Percentiles rank a stretch among this genome's conserved stretches.
Conservation (phyloP, 495 filamentous ascomycete species). For the Penicillium cinerascens region DNA sequence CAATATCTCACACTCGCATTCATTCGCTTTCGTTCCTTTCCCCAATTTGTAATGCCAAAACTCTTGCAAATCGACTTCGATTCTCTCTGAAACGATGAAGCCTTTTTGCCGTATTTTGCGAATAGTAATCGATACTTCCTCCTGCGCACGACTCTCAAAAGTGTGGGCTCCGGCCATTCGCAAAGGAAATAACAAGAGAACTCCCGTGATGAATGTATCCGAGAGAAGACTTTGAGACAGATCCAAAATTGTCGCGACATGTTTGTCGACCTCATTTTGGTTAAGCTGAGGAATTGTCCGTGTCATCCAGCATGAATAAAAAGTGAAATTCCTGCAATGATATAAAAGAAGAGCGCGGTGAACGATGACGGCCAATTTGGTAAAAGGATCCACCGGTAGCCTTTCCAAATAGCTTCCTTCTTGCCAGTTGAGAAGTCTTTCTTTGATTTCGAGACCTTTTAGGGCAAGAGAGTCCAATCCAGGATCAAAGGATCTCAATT, state of each 20-base stretch:
- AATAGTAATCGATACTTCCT: background rate
- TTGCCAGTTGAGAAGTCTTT: constrained; percentile 1
- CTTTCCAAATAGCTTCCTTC: background rate
- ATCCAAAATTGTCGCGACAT: constrained; percentile 2
- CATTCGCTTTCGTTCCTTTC: background rate
- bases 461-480: background rate
- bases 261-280: background rate
- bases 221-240: constrained; percentile 2
- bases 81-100: constrained; percentile 2
- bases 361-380: constrained; percentile 1
- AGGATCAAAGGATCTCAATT: constrained; percentile 1
- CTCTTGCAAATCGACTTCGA: constrained; percentile 1
- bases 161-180: constrained; percentile 2
- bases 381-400: background rate
- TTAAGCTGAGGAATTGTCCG: constrained; percentile 1
- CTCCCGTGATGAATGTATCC: background rate
- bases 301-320: constrained; percentile 6
- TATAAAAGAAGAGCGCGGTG: constrained; percentile 5
- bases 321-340: constrained; percentile 5
- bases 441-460: constrained; percentile 1
- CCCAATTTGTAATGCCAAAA: constrained; percentile 1
- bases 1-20: background rate
- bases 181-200: constrained; percentile 3
- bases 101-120: constrained; percentile 2
- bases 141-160: background rate